Evolutionary conservation across 1,139 yeast genomes (phyloP).

Genomic region (Pichia sp.): DNA sequence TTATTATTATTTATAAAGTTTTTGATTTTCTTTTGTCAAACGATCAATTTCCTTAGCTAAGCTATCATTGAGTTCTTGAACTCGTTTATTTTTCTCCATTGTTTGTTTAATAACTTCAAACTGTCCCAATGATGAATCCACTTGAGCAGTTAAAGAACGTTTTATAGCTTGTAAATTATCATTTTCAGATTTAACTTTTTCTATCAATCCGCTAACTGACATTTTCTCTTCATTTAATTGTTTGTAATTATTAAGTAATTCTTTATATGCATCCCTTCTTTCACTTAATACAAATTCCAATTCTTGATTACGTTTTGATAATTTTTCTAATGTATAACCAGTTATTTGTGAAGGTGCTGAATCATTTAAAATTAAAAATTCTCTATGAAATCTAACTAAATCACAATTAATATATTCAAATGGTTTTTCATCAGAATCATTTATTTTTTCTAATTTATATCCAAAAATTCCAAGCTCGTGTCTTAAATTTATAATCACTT

Average conservation of each 20-base stretch:
- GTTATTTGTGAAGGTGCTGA: constrained; percentile 7
- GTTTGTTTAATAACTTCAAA: constrained; percentile 28
- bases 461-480: constrained; percentile 8
- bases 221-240: constrained; percentile 29
- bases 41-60: constrained; percentile 23
- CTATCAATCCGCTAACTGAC: constrained; percentile 21
- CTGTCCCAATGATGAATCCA: constrained; percentile 22
- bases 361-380: constrained; percentile 10
- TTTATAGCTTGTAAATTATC: constrained; percentile 16
- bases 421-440: background rate
- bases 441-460: background rate
- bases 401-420: background rate
- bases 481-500: constrained; percentile 12
- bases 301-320: constrained; percentile 7
- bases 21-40: constrained; percentile 18
- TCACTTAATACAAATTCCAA: constrained; percentile 1
- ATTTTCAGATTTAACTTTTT: constrained; percentile 19
- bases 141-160: constrained; percentile 15
- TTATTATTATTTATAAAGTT: constrained; percentile 9
- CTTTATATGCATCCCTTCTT: constrained; percentile 19
- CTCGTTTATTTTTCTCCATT: constrained; percentile 27
- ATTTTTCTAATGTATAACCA: constrained; percentile 8
- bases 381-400: constrained; percentile 10
- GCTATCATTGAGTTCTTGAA: constrained; percentile 23
- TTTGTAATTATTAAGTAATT: constrained; percentile 27